phyloP scores from a whole-genome alignment of 805 yeast genomes.

The Candida argentea region DNA sequence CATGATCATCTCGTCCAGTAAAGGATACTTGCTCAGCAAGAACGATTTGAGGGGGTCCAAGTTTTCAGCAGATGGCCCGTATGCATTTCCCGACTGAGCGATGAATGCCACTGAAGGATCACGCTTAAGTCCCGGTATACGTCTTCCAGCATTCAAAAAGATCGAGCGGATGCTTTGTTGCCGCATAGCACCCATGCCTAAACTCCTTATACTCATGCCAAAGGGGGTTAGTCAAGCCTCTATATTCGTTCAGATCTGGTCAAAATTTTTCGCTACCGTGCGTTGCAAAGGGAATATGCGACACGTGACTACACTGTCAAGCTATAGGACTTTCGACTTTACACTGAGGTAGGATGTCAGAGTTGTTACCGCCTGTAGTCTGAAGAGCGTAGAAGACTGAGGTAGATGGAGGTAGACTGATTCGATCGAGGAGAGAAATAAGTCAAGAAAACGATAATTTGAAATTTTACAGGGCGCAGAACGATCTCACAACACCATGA shows the following conservation, averaged over 20 bases:
- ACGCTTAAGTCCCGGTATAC: constrained; percentile 64
- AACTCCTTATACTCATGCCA: constrained; percentile 9
- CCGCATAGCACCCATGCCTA: constrained; percentile 3
- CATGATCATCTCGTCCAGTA: constrained; percentile 53
- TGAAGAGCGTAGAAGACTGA: no score
- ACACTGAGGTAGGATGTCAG: no score
- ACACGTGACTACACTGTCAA: no score
- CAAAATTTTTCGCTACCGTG: background rate
- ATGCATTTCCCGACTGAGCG: constrained; percentile 28
- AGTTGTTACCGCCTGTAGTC: no score
- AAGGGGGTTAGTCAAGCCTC: background rate
- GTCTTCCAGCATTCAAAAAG: constrained; percentile 37
- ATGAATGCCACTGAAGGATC: constrained; percentile 47
- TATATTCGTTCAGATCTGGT: no score
- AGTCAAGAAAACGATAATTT: no score
- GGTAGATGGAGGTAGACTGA: no score
- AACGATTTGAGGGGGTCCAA: constrained; percentile 39
- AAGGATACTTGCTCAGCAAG: constrained; percentile 35
- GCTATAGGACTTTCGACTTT: no score
- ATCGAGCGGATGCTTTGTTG: constrained; percentile 14
- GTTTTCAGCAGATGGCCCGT: constrained; percentile 43
- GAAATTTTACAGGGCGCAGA: no score
- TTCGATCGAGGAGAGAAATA: no score
- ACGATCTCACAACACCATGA: no score
- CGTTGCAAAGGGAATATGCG: no score